Conservation (phyloP, 345 rosid species). For the Erucastrum elatum region DNA sequence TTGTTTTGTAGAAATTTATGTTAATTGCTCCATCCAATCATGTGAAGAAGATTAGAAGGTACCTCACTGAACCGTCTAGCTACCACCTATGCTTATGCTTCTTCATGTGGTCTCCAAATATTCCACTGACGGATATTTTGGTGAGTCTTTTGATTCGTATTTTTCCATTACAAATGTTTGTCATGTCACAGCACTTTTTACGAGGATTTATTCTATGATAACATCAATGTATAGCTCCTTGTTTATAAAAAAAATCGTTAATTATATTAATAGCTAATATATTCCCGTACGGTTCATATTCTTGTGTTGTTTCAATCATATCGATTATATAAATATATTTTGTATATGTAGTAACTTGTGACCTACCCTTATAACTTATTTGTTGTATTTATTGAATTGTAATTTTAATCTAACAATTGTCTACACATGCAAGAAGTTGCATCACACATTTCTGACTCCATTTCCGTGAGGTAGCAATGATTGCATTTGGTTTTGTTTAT, state of each 20-base stretch:
- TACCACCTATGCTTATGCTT: background rate
- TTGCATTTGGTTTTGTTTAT: constrained; percentile 4
- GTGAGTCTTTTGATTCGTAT: constrained; percentile 23
- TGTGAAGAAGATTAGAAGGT: constrained; percentile 13
- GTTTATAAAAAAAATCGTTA: background rate
- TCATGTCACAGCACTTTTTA: constrained; percentile 34
- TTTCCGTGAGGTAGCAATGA: constrained; percentile 8
- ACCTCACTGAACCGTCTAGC: constrained; percentile 4
- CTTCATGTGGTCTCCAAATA: constrained; percentile 8
- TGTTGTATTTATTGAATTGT: background rate
- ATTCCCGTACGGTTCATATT: constrained; percentile 25
- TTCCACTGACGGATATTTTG: constrained; percentile 29
- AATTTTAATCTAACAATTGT: background rate
- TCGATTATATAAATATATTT: background rate
- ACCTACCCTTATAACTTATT: background rate
- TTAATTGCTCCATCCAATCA: background rate
- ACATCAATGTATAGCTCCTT: constrained; percentile 30
- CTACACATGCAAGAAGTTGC: constrained; percentile 19
- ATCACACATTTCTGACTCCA: constrained; percentile 5
- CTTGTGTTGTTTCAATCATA: constrained; percentile 27
- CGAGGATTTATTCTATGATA: constrained; percentile 30
- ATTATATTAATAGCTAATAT: constrained; percentile 21
- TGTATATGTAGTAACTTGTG: constrained; percentile 13
- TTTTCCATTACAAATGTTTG: constrained; percentile 30
- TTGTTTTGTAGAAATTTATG: constrained; percentile 11